A percentile compares a stretch with the other conserved stretches of the same genome.
These are phyloP conservation scores for Rhynchosporium graminicola DNA, from an alignment of 2,329 filamentous ascomycete genomes.

Conservation along the genomic window DNA sequence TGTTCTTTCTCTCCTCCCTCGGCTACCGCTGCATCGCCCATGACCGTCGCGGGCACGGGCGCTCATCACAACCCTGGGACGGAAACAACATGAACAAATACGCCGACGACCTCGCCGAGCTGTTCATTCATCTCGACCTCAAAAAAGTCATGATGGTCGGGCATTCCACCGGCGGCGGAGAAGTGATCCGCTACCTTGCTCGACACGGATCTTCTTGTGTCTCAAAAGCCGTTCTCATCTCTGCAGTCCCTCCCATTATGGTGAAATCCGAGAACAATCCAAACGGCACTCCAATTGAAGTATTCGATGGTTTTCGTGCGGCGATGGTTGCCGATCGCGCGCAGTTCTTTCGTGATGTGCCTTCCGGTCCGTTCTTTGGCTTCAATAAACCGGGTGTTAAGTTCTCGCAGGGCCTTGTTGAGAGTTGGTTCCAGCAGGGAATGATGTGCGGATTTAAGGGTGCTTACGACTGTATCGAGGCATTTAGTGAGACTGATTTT, in stretches of 20 bases:
- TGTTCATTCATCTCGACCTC: slow-evolving; percentile 43
- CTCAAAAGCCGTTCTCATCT: slow-evolving; percentile 44
- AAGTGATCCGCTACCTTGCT: slow-evolving; percentile 43
- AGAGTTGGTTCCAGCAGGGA: slow-evolving; percentile 45
- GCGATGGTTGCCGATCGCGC: slow-evolving; percentile 42
- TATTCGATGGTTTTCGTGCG: slow-evolving; percentile 44
- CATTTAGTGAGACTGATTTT: slow-evolving; percentile 46
- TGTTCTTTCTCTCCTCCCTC: slow-evolving; percentile 43
- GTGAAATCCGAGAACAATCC: slow-evolving; percentile 41
- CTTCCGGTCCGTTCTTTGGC: slow-evolving; percentile 42
- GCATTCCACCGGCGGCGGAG: slow-evolving; percentile 46
- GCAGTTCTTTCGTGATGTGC: slow-evolving; percentile 43
- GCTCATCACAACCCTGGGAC: slow-evolving; percentile 44
- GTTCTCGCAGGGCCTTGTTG: slow-evolving; percentile 43
- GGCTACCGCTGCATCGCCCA: slow-evolving; percentile 45
- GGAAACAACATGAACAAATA: slow-evolving; percentile 46
- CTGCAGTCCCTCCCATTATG: slow-evolving; percentile 43
- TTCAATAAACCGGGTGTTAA: slow-evolving; percentile 41
- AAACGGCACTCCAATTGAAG: slow-evolving; percentile 41
- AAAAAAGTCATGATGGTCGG: slow-evolving; percentile 43
- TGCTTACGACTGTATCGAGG: slow-evolving; percentile 45
- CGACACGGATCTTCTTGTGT: slow-evolving; percentile 43
- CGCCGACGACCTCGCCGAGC: slow-evolving; percentile 43
- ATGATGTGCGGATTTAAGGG: slow-evolving; percentile 44
- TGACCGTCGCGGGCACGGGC: slow-evolving; percentile 44